Evolutionary conservation across 345 rosid genomes (phyloP), one percentile per base, ranked within the genome.

Genomic region (Theobroma cacao): DNA sequence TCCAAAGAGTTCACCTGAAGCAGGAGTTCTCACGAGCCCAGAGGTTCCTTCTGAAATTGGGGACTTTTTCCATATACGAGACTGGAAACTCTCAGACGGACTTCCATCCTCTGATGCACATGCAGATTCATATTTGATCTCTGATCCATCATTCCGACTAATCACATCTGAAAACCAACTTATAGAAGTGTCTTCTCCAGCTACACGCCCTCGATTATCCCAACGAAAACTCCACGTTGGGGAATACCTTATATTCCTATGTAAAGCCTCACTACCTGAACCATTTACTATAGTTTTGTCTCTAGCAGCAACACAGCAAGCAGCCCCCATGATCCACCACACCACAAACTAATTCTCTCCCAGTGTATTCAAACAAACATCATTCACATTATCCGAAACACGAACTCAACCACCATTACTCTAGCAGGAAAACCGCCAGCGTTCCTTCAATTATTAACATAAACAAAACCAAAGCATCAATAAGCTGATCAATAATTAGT

Each of bases 141-240:
- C 92, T 28, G 90, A 84, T 69, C 84, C 91, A 82, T 85, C 87
- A 65, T 83, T 89, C 43, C 85, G 72, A 77, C 87, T 87, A 59
- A 85, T 79, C 26, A 86, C 92, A 87, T 91, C 94, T 15, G 98
- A 87, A 66, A 90, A 82, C 90, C 93, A 91, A 80, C 89, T 85
- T 31, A 89, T 59, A 28, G 98, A 89, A 67, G 93, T 79, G 45
- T 94, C 98, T 83, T 97, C 99, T 45, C 97, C 98, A 0, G 99
- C 98, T 48, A 97, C 99, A 48, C 98, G 93, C 67, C 98, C 98
- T 81, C 98, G 84, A 77, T 89, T 89, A 80, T 97, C 99, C 99
- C 99, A 97, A 62, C 93, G 86, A 63, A 93, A 91, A 85, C 97
- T 97, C 98, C 98, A 94, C 12, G 90, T 84, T 0, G 99, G 99